Conservation (phyloP, 2,329 filamentous ascomycete species). For the Cladosporium sp. region DNA sequence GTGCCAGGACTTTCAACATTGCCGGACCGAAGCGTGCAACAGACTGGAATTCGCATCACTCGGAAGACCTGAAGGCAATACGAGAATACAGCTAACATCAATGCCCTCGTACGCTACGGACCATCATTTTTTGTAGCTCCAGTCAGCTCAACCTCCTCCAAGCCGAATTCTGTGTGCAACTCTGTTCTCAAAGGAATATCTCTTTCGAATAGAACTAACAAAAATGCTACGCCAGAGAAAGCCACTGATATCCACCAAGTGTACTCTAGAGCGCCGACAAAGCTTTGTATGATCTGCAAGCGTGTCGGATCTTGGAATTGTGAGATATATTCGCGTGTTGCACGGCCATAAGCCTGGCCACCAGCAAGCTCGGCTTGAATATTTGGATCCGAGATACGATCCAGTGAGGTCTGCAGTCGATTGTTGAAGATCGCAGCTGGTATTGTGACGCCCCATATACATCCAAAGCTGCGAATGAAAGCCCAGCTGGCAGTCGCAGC, state of each 20-base stretch:
- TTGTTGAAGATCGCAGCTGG: slow-evolving; percentile 45
- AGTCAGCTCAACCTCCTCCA: neutral
- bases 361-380: neutral
- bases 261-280: neutral
- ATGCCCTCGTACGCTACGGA: too few species aligned
- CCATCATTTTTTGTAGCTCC: too few species aligned
- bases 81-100: too few species aligned
- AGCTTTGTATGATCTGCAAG: neutral
- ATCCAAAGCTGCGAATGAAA: slow-evolving; percentile 51
- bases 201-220: neutral
- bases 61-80: too few species aligned
- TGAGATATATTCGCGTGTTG: neutral
- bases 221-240: slow-evolving; percentile 1
- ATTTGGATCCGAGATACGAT: neutral
- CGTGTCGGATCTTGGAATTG: neutral
- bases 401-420: neutral
- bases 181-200: slow-evolving; percentile 3
- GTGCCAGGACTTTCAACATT: too few species aligned
- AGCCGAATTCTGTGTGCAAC: neutral
- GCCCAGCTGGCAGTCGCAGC: slow-evolving; percentile 43
- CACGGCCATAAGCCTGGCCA: slow-evolving; percentile 1
- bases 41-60: too few species aligned
- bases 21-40: too few species aligned
- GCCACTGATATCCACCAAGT: neutral
- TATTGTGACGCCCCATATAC: slow-evolving; percentile 49